A percentile compares a stretch with the other conserved stretches of the same genome.
Evolutionary conservation across 1,284 basidiomycete species (phyloP).

Genomic region (Heterobasidion occidentale): DNA sequence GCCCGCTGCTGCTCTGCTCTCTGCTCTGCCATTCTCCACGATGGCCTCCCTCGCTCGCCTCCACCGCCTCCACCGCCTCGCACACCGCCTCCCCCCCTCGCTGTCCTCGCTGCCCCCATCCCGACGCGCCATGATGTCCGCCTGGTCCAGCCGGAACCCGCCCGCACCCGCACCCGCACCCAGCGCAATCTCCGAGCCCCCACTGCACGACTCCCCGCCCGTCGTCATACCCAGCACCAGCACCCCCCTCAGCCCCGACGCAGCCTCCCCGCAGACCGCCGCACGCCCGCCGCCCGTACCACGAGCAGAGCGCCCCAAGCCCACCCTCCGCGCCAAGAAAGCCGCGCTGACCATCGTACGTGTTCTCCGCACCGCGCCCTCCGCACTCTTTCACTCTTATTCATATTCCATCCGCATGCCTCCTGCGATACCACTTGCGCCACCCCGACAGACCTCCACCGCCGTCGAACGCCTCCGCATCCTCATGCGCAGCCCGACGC

Average conservation of each 20-base stretch:
- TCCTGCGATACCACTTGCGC: too few relatives aligned
- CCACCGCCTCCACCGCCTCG: constrained; percentile 11
- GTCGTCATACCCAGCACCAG: constrained; percentile 38
- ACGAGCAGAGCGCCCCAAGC: constrained; percentile 53
- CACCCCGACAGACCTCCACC: constrained; percentile 57
- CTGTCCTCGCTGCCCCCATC: neutral
- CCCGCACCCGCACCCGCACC: constrained; percentile 10
- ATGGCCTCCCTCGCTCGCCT: constrained; percentile 15
- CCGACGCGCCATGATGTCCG: constrained; percentile 56
- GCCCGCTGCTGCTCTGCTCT: neutral
- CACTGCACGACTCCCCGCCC: constrained; percentile 41
- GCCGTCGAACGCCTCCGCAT: constrained; percentile 71
- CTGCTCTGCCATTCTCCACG: neutral
- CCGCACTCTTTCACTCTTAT: neutral
- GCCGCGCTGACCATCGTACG: constrained; percentile 79
- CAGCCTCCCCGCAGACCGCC: constrained; percentile 60
- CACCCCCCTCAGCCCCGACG: constrained; percentile 43
- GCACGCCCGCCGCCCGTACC: constrained; percentile 65
- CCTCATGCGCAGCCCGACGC: constrained; percentile 73
- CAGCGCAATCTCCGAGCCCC: constrained; percentile 16
- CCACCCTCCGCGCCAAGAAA: constrained; percentile 68
- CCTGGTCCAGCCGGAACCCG: constrained; percentile 22
- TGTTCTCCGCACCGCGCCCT: constrained; percentile 13
- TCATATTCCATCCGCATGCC: neutral
- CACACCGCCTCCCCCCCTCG: neutral